A percentile compares a stretch with the other conserved stretches of the same genome.
Evolutionary conservation across 192 early-diverging fungal species (phyloP).

Genomic region (Linnemannia elongata): DNA sequence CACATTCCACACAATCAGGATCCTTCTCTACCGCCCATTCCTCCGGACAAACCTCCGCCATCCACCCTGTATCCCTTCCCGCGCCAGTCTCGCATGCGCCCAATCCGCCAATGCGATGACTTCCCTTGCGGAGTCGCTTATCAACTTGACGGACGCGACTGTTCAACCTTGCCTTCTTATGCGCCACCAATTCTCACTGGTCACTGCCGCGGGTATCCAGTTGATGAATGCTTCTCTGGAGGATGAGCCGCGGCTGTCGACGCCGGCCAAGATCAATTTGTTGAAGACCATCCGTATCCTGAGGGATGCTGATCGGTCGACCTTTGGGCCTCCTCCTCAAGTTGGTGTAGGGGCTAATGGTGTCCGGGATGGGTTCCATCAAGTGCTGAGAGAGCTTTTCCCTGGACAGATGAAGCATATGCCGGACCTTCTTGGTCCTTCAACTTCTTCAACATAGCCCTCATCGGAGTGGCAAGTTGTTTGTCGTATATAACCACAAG

Average conservation of each 20-base stretch:
- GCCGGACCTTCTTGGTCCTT: constrained; percentile 7
- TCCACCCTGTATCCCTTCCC: constrained; percentile 39
- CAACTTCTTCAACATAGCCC: too few relatives aligned
- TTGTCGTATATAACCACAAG: too few relatives aligned
- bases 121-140: constrained; percentile 36
- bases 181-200: constrained; percentile 53
- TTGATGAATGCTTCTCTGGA: constrained; percentile 50
- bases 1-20: constrained; percentile 44
- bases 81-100: constrained; percentile 44
- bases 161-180: constrained; percentile 47
- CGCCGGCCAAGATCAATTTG: constrained; percentile 53
- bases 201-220: constrained; percentile 50
- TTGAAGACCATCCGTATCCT: constrained; percentile 50
- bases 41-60: constrained; percentile 51
- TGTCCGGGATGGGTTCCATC: constrained; percentile 43
- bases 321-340: constrained; percentile 7
- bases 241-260: constrained; percentile 49
- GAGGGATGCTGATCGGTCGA: constrained; percentile 51
- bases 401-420: constrained; percentile 44
- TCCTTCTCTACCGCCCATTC: constrained; percentile 47
- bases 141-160: constrained; percentile 33
- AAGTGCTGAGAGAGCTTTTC: constrained; percentile 46
- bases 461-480: too few relatives aligned
- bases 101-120: constrained; percentile 56
- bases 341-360: background rate